phyloP scores from a whole-genome alignment of 306 rosid genomes.

The Mimosa pudica region DNA sequence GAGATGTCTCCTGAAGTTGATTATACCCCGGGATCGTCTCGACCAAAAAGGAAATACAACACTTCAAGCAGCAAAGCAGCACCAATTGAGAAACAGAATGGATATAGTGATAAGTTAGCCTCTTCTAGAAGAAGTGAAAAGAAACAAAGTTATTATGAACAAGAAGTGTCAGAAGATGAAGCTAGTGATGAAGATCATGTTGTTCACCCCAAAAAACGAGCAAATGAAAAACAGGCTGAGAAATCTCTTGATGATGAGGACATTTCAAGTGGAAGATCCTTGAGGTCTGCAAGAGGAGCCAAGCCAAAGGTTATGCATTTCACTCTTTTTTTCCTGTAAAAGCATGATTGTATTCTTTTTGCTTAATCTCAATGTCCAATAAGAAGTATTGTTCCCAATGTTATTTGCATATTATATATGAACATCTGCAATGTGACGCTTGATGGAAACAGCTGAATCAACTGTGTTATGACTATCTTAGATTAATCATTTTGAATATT shows the following conservation, averaged over 20 bases:
- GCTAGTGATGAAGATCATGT: slow-evolving; percentile 42
- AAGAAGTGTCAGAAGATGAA: slow-evolving; percentile 43
- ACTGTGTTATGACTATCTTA: neutral
- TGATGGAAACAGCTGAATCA: slow-evolving; percentile 7
- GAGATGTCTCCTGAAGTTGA: slow-evolving; percentile 68
- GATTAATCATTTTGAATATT: slow-evolving; percentile 10
- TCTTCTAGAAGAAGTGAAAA: slow-evolving; percentile 35
- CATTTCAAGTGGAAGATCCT: slow-evolving; percentile 42
- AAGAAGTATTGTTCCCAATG: neutral
- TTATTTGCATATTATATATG: neutral
- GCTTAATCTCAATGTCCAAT: slow-evolving; percentile 7
- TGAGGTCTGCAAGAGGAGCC: slow-evolving; percentile 29
- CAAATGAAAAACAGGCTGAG: slow-evolving; percentile 36
- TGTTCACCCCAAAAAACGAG: slow-evolving; percentile 40
- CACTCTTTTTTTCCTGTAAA: neutral
- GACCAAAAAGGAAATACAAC: slow-evolving; percentile 39
- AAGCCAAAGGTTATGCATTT: slow-evolving; percentile 52
- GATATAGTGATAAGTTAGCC: slow-evolving; percentile 30
- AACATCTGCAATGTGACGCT: neutral
- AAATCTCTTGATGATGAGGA: slow-evolving; percentile 41
- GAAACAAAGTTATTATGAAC: slow-evolving; percentile 41
- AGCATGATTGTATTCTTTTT: slow-evolving; percentile 6
- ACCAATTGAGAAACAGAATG: neutral
- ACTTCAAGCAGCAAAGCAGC: slow-evolving; percentile 50
- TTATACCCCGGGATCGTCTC: slow-evolving; percentile 43